A percentile compares a stretch with the other conserved stretches of the same genome.
phyloP scores from a whole-genome alignment of 1,284 basidiomycete genomes.

The Meripilus lineatus region DNA sequence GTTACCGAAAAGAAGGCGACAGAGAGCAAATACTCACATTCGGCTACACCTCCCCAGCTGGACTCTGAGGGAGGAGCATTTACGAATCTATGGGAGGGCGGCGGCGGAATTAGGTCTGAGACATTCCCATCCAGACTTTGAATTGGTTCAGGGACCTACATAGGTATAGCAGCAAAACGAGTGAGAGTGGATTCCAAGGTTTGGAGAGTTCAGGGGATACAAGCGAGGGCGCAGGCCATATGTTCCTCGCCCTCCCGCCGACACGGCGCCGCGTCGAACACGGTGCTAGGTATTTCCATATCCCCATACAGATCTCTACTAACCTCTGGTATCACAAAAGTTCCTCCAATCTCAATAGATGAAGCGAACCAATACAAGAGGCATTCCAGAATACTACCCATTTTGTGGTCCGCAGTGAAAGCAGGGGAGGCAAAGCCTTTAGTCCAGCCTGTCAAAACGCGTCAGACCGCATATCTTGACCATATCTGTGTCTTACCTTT shows the following conservation, averaged over 20 bases:
- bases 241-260: not conserved
- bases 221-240: not conserved
- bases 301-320: conserved; percentile 11
- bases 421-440: conserved; percentile 32
- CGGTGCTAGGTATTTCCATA: not conserved
- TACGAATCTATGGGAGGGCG: not conserved
- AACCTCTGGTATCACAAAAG: conserved; percentile 21
- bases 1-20: too few species aligned
- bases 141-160: conserved; percentile 10
- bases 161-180: not conserved
- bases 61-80: conserved; percentile 10
- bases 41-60: conserved; percentile 5
- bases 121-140: not conserved
- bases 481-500: conserved; percentile 41
- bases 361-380: conserved; percentile 26
- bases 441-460: conserved; percentile 46
- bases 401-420: conserved; percentile 3
- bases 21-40: not conserved
- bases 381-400: conserved; percentile 21
- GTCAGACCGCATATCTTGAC: too few species aligned
- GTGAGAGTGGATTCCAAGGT: not conserved
- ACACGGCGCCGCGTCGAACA: conserved; percentile 4
- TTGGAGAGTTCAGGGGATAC: not conserved
- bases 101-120: conserved; percentile 2
- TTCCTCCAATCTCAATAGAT: conserved; percentile 20